Base-by-base conservation (phyloP, 352 stramenopile genomes). In the Globisporangium sylvaticum region DNA sequence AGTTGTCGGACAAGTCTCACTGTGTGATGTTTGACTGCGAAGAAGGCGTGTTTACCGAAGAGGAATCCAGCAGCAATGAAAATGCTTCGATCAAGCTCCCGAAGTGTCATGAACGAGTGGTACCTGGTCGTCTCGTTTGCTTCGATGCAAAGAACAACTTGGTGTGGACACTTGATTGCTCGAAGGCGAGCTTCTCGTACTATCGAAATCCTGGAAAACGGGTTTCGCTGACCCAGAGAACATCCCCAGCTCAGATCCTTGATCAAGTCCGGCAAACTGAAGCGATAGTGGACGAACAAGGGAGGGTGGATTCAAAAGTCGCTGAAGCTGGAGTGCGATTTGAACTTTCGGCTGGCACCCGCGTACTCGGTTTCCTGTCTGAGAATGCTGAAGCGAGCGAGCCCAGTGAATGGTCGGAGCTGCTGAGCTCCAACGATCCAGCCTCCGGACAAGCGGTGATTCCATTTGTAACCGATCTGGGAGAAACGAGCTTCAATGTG, bases 101-200 rank as follows among this genome's bases (percentile, higher is more conserved):
- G 2, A 76, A 72, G 27, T 81, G 67, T 27, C 75, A 77, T 34
- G 74, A 82, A 34, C 65, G 68, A 6, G 32, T 62, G 9, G 4
- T 79, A 22, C 61, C 64, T 0, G 68, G 73, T 55, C 61, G 53
- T 1, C 73, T 72, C 0, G 70, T 78, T 25, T 90, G 79, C 54
- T 92, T 90, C 55, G 79, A 82, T 58, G 75, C 69, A 20, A 76
- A 69, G 50, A 84, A 82, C 60, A 83, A 85, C 24, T 39, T 89
- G 34, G 31, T 85, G 8, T 85, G 76, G 72, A 31, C 72, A 10
- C 77, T 83, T 22, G 70, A 83, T 42, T 65, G 57, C 15, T n/a
- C 58, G 22, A 77, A 81, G 25, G 69, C 64, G 10, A 65, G 56
- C 37, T 31, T 90, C 2, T 37, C 59, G 12, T 76, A 71, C 15